A percentile compares a stretch with the other conserved stretches of the same genome.
phyloP scores from a whole-genome alignment of 78 protist genomes.

The Dictyostelium citrinum region DNA sequence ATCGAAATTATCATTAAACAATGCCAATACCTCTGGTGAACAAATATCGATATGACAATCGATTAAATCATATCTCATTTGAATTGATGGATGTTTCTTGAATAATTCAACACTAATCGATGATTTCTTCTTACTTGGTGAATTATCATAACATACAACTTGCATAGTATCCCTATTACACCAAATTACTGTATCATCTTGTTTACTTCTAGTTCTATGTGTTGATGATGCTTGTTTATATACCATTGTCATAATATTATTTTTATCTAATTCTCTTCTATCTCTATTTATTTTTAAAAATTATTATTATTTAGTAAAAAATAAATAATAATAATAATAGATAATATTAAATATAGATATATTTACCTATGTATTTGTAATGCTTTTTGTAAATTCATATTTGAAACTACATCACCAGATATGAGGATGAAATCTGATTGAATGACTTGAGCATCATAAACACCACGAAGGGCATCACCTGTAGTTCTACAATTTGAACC shows the following conservation, averaged over 20 bases:
- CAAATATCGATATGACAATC: constrained; percentile 88
- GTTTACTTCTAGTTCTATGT: constrained; percentile 73
- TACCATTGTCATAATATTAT: constrained; percentile 85
- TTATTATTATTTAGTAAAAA: too few species aligned
- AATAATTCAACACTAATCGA: constrained; percentile 20
- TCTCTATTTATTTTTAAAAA: neutral
- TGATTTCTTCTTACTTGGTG: neutral
- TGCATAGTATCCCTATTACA: constrained; percentile 21
- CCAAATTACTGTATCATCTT: constrained; percentile 68
- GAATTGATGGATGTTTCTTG: constrained; percentile 33
- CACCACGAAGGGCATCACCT: constrained; percentile 90
- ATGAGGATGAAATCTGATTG: constrained; percentile 84
- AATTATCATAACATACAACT: constrained; percentile 52
- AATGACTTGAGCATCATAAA: constrained; percentile 74
- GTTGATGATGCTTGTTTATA: constrained; percentile 48
- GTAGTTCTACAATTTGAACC: constrained; percentile 25
- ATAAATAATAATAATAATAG: neutral
- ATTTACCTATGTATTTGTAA: constrained; percentile 82
- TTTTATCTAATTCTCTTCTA: constrained; percentile 82
- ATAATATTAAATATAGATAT: neutral
- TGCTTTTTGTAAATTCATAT: constrained; percentile 78
- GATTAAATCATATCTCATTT: constrained; percentile 79
- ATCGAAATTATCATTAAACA: constrained; percentile 88
- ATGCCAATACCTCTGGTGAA: constrained; percentile 85
- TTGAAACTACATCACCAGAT: constrained; percentile 87